Evolutionary conservation across 2,329 filamentous ascomycete species (phyloP).

Genomic region (Fusarium mundagurra): DNA sequence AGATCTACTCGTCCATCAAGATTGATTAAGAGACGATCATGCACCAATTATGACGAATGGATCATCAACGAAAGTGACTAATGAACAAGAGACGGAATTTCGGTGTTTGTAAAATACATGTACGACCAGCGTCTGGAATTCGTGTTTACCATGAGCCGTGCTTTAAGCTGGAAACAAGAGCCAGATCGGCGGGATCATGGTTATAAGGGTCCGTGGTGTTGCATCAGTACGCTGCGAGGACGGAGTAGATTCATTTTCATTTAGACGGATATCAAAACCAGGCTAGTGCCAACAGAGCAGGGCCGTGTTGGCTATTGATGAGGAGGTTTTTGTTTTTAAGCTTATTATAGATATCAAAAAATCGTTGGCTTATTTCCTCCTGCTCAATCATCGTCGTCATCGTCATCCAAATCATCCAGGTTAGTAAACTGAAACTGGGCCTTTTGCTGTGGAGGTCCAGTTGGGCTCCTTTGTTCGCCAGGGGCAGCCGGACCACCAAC

Average conservation of each 20-base stretch:
- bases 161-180: neutral
- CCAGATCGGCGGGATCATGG: neutral
- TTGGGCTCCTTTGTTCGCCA: constrained; percentile 38
- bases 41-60: constrained; percentile 5
- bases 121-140: constrained; percentile 44
- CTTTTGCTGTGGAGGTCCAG: constrained; percentile 53
- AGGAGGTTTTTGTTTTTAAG: constrained; percentile 16
- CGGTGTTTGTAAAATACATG: constrained; percentile 46
- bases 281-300: constrained; percentile 14
- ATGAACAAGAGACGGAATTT: constrained; percentile 32
- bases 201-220: neutral
- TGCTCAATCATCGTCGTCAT: constrained; percentile 46
- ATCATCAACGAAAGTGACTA: constrained; percentile 23
- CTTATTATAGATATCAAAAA: constrained; percentile 30
- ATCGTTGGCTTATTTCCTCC: neutral
- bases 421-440: constrained; percentile 66
- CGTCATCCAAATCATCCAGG: constrained; percentile 62
- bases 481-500: constrained; percentile 41
- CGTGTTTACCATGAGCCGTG: constrained; percentile 11
- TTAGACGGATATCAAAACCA: constrained; percentile 31
- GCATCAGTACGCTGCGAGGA: constrained; percentile 23
- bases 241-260: constrained; percentile 29
- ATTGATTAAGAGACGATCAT: constrained; percentile 72
- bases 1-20: constrained; percentile 98
- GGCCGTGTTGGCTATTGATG: constrained; percentile 25